phyloP scores from a whole-genome alignment of 345 rosid genomes.

The Syzygium jambos region DNA sequence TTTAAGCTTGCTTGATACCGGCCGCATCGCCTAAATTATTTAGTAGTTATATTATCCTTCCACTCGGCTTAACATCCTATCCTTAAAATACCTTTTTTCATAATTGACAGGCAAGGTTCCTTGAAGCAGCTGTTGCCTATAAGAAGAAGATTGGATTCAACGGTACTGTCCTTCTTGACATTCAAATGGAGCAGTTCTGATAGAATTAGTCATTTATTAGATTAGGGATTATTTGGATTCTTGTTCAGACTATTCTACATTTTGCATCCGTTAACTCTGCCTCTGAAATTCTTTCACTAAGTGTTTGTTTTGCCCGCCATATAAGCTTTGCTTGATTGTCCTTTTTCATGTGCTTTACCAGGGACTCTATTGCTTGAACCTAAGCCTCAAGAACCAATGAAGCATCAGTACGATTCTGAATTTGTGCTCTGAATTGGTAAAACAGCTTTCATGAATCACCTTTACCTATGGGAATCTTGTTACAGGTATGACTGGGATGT shows the following conservation, averaged over 20 bases:
- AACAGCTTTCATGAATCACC: not conserved
- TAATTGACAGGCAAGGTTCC: slow-evolving; percentile 55
- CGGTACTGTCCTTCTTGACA: slow-evolving; percentile 24
- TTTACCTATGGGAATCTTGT: not conserved
- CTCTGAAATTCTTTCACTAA: not conserved
- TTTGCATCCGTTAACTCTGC: not conserved
- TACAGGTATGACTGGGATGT: slow-evolving; percentile 94
- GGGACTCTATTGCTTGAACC: slow-evolving; percentile 90
- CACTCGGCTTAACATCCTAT: not conserved
- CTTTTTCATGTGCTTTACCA: slow-evolving; percentile 8
- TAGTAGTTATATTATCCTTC: not conserved
- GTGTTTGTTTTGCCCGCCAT: not conserved
- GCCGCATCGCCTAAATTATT: not conserved
- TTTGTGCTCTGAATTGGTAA: not conserved
- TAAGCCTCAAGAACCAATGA: slow-evolving; percentile 98
- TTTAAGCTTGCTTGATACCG: not conserved
- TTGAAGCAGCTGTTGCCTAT: slow-evolving; percentile 80
- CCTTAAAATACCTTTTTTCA: not conserved
- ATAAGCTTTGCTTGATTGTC: not conserved
- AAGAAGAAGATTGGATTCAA: slow-evolving; percentile 97
- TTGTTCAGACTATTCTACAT: not conserved
- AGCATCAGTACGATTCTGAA: slow-evolving; percentile 53
- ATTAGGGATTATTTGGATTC: not conserved
- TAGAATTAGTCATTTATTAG: not conserved
- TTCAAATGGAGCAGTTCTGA: not conserved